Evolutionary conservation across 2,329 filamentous ascomycete species (phyloP).

Genomic region (Keithomyces neogunnii): DNA sequence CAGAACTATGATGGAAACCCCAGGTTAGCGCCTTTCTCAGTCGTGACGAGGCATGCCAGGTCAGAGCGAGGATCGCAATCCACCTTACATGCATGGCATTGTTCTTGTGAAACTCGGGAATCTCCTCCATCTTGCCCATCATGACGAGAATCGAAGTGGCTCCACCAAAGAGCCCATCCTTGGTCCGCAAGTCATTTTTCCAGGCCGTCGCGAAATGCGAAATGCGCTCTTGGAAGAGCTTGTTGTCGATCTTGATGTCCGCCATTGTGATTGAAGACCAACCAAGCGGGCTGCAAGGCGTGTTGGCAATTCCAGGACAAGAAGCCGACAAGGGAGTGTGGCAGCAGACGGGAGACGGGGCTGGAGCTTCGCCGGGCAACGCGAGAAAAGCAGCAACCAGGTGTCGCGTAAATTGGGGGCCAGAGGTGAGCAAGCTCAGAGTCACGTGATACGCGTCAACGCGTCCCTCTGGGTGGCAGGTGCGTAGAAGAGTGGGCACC

Average conservation of each 20-base stretch:
- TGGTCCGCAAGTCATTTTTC: conserved; percentile 90
- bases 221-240: conserved; percentile 87
- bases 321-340: conserved; percentile 6
- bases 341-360: conserved; percentile 12
- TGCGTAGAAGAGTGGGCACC: too few species aligned
- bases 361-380: conserved; percentile 17
- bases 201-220: conserved; percentile 80
- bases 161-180: conserved; percentile 77
- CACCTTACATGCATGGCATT: conserved; percentile 83
- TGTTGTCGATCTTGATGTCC: conserved; percentile 93
- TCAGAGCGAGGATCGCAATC: not conserved
- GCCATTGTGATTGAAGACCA: conserved; percentile 43
- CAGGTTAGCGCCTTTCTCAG: not conserved
- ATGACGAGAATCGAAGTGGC: conserved; percentile 79
- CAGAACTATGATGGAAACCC: conserved; percentile 61
- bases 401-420: conserved; percentile 32
- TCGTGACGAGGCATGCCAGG: not conserved
- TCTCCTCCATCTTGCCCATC: conserved; percentile 92
- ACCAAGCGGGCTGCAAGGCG: conserved; percentile 20
- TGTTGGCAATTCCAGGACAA: conserved; percentile 9
- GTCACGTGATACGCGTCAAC: conserved; percentile 26
- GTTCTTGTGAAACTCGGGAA: conserved; percentile 83
- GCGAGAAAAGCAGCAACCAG: conserved; percentile 25
- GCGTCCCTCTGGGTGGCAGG: conserved; percentile 11
- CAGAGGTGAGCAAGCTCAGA: not conserved